phyloP scores from a whole-genome alignment of 768 basidiomycete genomes.

The Phaeolepiota aurea region DNA sequence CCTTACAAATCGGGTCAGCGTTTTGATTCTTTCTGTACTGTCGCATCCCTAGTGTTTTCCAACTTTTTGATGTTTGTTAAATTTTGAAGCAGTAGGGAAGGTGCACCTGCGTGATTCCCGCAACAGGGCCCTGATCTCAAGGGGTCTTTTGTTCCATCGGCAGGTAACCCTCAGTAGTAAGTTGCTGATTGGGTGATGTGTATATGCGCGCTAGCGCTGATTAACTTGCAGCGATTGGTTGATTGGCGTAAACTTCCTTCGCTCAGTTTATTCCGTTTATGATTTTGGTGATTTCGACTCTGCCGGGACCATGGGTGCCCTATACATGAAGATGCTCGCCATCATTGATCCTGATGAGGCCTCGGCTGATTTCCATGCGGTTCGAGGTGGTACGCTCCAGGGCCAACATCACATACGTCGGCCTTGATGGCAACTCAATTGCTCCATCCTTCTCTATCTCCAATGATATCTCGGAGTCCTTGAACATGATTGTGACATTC shows the following conservation, averaged over 20 bases:
- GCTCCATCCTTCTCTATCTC: constrained; percentile 46
- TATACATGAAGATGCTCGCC: constrained; percentile 69
- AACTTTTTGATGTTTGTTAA: too few species aligned
- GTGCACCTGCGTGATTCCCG: too few species aligned
- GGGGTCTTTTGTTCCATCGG: constrained; percentile 68
- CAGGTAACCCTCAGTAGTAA: constrained; percentile 62
- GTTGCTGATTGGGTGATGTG: constrained; percentile 15
- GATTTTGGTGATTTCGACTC: constrained; percentile 76
- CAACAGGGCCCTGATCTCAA: too few species aligned
- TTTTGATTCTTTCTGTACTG: too few species aligned
- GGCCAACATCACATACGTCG: constrained; percentile 62
- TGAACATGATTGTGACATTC: constrained; percentile 56
- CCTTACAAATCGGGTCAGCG: constrained; percentile 71
- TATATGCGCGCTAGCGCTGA: constrained; percentile 5
- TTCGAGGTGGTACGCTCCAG: constrained; percentile 58
- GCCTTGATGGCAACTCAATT: constrained; percentile 32
- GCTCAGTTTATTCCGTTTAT: constrained; percentile 76
- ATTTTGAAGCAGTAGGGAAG: too few species aligned
- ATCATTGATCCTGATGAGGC: constrained; percentile 63
- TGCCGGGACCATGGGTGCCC: constrained; percentile 59
- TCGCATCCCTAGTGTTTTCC: too few species aligned
- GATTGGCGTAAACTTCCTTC: constrained; percentile 75
- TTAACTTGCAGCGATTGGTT: constrained; percentile 62
- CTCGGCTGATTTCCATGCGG: constrained; percentile 59
- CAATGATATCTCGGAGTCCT: constrained; percentile 44